Evolutionary conservation across 129 eudicot species (phyloP).

Genomic region (Artemisia annua): DNA sequence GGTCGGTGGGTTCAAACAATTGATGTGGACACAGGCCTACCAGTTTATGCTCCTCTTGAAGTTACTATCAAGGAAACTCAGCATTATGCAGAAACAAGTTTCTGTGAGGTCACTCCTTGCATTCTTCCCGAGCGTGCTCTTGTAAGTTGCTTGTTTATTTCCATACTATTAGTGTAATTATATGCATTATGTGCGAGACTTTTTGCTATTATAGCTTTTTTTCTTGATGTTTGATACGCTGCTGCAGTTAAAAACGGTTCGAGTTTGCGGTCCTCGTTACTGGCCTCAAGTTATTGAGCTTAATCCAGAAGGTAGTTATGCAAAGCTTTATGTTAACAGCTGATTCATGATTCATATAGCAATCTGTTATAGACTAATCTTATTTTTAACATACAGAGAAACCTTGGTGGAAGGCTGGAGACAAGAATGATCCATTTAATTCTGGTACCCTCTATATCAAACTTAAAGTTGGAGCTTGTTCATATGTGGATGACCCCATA

Average conservation of each 20-base stretch:
- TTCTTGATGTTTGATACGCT: slow-evolving; percentile 21
- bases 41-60: slow-evolving; percentile 96
- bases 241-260: slow-evolving; percentile 77
- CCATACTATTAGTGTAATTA: background rate
- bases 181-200: background rate
- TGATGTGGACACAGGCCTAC: slow-evolving; percentile 91
- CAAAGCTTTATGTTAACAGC: slow-evolving; percentile 20
- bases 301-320: slow-evolving; percentile 69
- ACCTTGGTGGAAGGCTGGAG: slow-evolving; percentile 87
- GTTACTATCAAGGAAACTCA: slow-evolving; percentile 80
- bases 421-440: slow-evolving; percentile 77
- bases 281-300: slow-evolving; percentile 96
- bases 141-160: slow-evolving; percentile 46
- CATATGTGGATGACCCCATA: slow-evolving; percentile 91
- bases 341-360: slow-evolving; percentile 3
- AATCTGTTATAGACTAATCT: background rate
- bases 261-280: slow-evolving; percentile 98
- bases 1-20: slow-evolving; percentile 98
- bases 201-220: background rate
- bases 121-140: slow-evolving; percentile 89
- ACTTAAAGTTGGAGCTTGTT: slow-evolving; percentile 94
- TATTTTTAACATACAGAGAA: slow-evolving; percentile 53
- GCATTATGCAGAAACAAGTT: slow-evolving; percentile 85
- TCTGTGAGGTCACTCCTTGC: slow-evolving; percentile 95
- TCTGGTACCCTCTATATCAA: slow-evolving; percentile 88